A percentile compares a stretch with the other conserved stretches of the same genome.
Evolutionary conservation across 257 asterid genomes (phyloP).

Genomic region (Schizonepeta tenuifolia): DNA sequence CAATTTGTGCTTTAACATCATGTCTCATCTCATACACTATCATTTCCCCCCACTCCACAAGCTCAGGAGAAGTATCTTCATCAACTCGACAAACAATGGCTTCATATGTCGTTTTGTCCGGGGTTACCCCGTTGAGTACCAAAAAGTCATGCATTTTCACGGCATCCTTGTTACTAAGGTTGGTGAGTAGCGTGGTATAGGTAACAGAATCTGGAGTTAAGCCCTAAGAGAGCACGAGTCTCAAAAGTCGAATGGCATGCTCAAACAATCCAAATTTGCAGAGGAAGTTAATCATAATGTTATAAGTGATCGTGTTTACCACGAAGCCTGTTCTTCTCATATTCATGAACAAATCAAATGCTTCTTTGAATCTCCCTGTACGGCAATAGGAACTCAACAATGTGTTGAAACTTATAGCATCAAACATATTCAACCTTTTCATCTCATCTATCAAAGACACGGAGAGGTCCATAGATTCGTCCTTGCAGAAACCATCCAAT

Average conservation of each 20-base stretch:
- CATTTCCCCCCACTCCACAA: conserved; percentile 4
- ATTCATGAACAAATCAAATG: conserved; percentile 46
- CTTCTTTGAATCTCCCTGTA: conserved; percentile 49
- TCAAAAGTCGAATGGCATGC: conserved; percentile 55
- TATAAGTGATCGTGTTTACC: conserved; percentile 56
- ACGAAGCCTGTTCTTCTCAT: conserved; percentile 58
- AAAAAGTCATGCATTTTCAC: conserved; percentile 60
- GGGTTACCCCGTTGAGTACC: conserved; percentile 59
- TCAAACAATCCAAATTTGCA: conserved; percentile 61
- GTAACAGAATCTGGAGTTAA: conserved; percentile 56
- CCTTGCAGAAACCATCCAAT: conserved; percentile 69
- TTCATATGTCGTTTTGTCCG: conserved; percentile 47
- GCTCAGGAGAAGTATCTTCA: conserved; percentile 27
- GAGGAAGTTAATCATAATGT: conserved; percentile 56
- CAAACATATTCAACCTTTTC: conserved; percentile 46
- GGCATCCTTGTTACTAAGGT: conserved; percentile 49
- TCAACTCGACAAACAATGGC: conserved; percentile 47
- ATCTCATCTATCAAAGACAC: conserved; percentile 47
- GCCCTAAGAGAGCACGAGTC: conserved; percentile 53
- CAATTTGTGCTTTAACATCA: conserved; percentile 13
- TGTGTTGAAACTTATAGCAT: conserved; percentile 57
- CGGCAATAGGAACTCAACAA: conserved; percentile 62
- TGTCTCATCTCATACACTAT: neutral
- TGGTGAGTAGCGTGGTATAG: conserved; percentile 56
- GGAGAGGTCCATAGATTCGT: conserved; percentile 45